These are phyloP conservation scores for Globomyces pollinis-pini DNA, from an alignment of 192 early-diverging fungal genomes.

Conservation along the genomic window DNA sequence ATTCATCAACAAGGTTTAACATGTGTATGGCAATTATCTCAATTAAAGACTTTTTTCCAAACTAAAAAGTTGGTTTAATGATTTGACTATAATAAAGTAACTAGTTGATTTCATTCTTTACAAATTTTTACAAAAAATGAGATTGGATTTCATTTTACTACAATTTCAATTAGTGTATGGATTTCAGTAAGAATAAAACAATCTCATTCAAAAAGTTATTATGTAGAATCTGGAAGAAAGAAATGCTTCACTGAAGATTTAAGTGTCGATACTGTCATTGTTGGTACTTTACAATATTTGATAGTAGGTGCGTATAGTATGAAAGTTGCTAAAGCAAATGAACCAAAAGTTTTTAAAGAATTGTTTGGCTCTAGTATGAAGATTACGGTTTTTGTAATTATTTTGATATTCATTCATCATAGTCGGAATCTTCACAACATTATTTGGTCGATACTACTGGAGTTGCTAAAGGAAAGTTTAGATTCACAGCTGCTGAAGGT, in stretches of 20 bases:
- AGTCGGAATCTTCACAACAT: conserved; percentile 19
- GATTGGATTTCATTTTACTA: too few species aligned
- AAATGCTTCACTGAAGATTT: conserved; percentile 11
- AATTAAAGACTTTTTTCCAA: conserved; percentile 1
- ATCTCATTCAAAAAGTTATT: too few species aligned
- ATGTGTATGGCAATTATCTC: background rate
- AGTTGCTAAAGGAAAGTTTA: conserved; percentile 67
- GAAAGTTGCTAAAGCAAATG: too few species aligned
- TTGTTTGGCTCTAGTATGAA: too few species aligned
- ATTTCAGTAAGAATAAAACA: too few species aligned
- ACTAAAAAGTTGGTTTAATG: background rate
- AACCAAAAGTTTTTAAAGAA: too few species aligned
- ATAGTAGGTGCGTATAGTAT: too few species aligned
- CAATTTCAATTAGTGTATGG: too few species aligned
- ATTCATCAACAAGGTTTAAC: too few species aligned
- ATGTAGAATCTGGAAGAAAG: background rate
- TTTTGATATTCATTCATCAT: background rate
- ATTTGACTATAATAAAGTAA: too few species aligned
- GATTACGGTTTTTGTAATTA: background rate
- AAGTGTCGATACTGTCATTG: background rate
- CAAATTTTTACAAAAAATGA: too few species aligned
- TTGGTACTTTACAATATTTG: background rate
- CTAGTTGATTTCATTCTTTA: too few species aligned
- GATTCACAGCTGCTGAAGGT: conserved; percentile 80
- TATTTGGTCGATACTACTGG: conserved; percentile 74